phyloP scores from a whole-genome alignment of 371 early-diverging fungal species.

The Zopfochytrium polystomum region DNA sequence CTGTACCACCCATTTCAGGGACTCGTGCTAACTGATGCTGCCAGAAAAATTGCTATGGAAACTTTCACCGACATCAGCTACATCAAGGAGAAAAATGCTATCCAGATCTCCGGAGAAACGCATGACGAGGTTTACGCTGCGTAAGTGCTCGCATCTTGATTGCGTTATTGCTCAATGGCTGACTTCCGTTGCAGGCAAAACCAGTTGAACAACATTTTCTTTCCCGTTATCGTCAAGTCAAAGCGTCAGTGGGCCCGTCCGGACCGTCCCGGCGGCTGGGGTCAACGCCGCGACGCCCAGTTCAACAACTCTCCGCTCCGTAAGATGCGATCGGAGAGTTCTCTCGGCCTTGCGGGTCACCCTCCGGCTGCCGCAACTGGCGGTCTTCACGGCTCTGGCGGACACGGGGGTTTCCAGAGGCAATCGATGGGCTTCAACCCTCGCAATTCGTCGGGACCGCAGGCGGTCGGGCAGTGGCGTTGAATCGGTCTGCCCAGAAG shows the following conservation, averaged over 20 bases:
- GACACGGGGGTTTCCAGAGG: too few relatives aligned
- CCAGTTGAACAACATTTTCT: conserved; percentile 47
- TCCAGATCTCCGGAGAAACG: conserved; percentile 50
- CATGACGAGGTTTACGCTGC: conserved; percentile 53
- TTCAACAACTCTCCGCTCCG: conserved; percentile 30
- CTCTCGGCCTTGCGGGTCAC: too few relatives aligned
- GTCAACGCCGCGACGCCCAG: conserved; percentile 45
- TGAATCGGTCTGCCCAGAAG: too few relatives aligned
- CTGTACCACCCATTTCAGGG: not conserved
- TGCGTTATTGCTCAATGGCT: conserved; percentile 1
- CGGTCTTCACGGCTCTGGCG: too few relatives aligned
- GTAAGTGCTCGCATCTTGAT: conserved; percentile 25
- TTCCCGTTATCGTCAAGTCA: conserved; percentile 44
- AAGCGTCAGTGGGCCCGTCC: conserved; percentile 56
- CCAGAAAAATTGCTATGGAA: conserved; percentile 47
- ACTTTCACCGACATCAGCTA: conserved; percentile 51
- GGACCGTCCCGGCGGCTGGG: conserved; percentile 51
- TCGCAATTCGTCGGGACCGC: too few relatives aligned
- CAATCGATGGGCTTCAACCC: too few relatives aligned
- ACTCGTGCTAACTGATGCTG: not conserved
- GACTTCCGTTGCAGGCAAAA: conserved; percentile 33
- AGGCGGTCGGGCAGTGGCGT: too few relatives aligned
- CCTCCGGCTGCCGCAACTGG: too few relatives aligned
- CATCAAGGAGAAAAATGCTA: conserved; percentile 52
- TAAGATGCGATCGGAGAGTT: conserved; percentile 41